Base-by-base conservation (phyloP, 2,329 filamentous ascomycete genomes). In the Seiridium unicorne region DNA sequence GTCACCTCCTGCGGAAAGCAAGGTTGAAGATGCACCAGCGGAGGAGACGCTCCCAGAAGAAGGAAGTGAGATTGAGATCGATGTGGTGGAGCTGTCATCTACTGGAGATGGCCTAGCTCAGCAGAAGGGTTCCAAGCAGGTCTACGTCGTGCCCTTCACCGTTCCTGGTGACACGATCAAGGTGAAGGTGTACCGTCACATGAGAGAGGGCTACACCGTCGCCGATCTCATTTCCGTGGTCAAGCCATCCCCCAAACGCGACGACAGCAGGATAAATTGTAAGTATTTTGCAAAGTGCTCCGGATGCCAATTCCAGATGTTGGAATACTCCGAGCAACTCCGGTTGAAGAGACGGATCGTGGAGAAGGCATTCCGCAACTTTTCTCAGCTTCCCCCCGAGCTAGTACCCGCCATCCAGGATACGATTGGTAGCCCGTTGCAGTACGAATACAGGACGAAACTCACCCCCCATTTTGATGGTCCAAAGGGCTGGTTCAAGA, bases 241-340 rank as follows among this genome's bases (percentile, higher is more conserved):
- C 42, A 85, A 84, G 60, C 88, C 93, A 0, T 93, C 91, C 0
- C 83, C 87, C 1, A 80, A 89, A 58, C 89, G 95, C 68, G 89
- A 97, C 68, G 90, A 95, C 69, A 81, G 83, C 44, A 86, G 91
- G 31, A 83, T 96, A 66, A 83, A 83, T 60, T 99, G 95, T 79
- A 84, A 86, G 68, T 98, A 99, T 80, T 99, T 99, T 71, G 80
- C 86, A 46, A 84, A 82, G 58, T 99, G 95, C 76, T 91, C 90
- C 8, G 95, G 95, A 38, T 99, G 95, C 73, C 95, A 99, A 76
- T 93, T 98, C 74, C 95, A 99, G 79, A 97, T 98, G 92, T 85
- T 99, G 64, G 87, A 92, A 58, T 98, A 98, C 74, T 77, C 84
- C 36, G 90, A 93, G 68, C 95, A 99, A 74, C 85, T 99, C 35